phyloP scores from a whole-genome alignment of 192 early-diverging fungal species.

The Coemansia sp. region DNA sequence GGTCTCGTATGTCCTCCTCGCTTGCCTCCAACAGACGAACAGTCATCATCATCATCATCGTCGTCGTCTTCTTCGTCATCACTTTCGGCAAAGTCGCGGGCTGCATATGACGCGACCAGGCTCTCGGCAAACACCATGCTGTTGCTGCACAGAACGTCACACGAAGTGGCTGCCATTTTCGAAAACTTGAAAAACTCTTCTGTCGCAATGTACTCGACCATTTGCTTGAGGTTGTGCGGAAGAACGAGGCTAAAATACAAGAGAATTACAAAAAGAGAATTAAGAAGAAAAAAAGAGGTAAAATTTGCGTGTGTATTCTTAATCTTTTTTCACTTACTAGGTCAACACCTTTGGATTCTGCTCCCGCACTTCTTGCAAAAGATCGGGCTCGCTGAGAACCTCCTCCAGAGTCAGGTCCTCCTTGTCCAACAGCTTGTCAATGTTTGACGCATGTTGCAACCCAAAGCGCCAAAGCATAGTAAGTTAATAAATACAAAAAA shows the following conservation, averaged over 20 bases:
- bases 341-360: conserved; percentile 89
- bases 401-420: conserved; percentile 88
- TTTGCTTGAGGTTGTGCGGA: conserved; percentile 68
- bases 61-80: conserved; percentile 31
- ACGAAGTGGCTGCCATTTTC: conserved; percentile 41
- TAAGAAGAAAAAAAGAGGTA: too few species aligned
- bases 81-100: conserved; percentile 44
- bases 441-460: conserved; percentile 83
- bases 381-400: conserved; percentile 86
- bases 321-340: conserved; percentile 38
- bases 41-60: neutral
- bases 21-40: neutral
- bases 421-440: conserved; percentile 90
- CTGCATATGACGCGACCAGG: conserved; percentile 24
- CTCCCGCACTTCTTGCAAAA: conserved; percentile 92
- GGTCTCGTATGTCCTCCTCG: neutral
- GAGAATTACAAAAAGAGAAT: neutral
- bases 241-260: conserved; percentile 59
- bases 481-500: conserved; percentile 1
- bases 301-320: neutral
- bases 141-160: conserved; percentile 53
- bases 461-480: conserved; percentile 94
- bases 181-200: conserved; percentile 76
- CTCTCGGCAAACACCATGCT: conserved; percentile 40
- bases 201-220: conserved; percentile 79